phyloP scores from a whole-genome alignment of 2,329 filamentous ascomycete species.

The Madurella mycetomatis region DNA sequence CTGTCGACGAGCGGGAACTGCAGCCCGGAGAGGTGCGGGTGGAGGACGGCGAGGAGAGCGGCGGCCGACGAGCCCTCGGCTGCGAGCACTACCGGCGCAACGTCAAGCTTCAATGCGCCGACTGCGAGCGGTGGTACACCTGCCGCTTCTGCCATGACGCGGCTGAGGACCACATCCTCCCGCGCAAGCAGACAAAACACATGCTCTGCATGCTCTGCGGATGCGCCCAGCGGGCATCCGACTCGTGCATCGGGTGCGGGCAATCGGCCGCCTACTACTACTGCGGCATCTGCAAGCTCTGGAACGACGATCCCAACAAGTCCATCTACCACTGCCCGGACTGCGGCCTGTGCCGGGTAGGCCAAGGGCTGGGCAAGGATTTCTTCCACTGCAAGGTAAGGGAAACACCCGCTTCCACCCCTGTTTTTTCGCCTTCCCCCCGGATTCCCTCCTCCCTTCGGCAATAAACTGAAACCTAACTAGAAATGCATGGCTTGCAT shows the following conservation, averaged over 20 bases:
- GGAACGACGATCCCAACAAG: constrained; percentile 89
- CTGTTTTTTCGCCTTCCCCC: constrained; percentile 1
- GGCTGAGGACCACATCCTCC: constrained; percentile 70
- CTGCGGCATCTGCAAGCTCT: constrained; percentile 90
- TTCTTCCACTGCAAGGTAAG: constrained; percentile 96
- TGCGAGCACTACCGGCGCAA: constrained; percentile 94
- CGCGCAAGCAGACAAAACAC: constrained; percentile 79
- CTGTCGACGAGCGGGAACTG: constrained; percentile 43
- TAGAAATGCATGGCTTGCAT: constrained; percentile 92
- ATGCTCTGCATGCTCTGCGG: constrained; percentile 98
- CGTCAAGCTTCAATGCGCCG: constrained; percentile 89
- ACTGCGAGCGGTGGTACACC: constrained; percentile 88
- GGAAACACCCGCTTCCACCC: no score
- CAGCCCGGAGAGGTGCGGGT: constrained; percentile 36
- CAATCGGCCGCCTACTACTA: constrained; percentile 82
- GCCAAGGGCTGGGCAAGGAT: constrained; percentile 88
- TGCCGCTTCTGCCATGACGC: constrained; percentile 93
- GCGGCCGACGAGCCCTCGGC: constrained; percentile 52
- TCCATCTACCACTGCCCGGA: constrained; percentile 95
- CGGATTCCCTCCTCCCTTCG: background rate
- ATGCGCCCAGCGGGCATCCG: constrained; percentile 75
- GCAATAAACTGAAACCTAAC: background rate
- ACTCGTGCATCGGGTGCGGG: constrained; percentile 73
- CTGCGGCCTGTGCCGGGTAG: constrained; percentile 90
- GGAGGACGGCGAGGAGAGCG: constrained; percentile 32